Base-by-base conservation (phyloP, 176 grass and related monocot species). In the Luzula sylvatica region DNA sequence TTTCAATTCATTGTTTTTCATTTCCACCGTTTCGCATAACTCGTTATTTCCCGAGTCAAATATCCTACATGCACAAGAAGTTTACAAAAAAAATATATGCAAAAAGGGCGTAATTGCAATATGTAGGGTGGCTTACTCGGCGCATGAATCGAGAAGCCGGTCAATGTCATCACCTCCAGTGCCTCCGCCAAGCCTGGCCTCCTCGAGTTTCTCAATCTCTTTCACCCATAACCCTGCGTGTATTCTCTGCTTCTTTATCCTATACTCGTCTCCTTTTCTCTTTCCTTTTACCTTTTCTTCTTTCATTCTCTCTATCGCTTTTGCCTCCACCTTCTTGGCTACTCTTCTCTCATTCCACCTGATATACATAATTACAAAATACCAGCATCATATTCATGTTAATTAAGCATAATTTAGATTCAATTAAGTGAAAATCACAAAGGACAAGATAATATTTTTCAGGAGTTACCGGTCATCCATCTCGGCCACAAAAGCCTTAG, bases 141-240 rank as follows among this genome's bases (percentile, higher is more conserved):
- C 87, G 53, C 85, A 96, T 5, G 85, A 89, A 80, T 90, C 85
- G 15, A 96, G 77, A 13, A 96, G 85, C 24, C 78, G 81, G 42
- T 90, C 85, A 8, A 96, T 86, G 63, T 90, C 85, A 15, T 96
- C 75, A 13, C 81, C 69, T 46, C 70, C 48, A 38, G 56, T 66
- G 7, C 48, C 50, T 22, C 83, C 81, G 17, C 85, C 85, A 18
- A 96, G 71, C 22, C 80, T 83, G 15, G 60, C 67, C 68, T 96
- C 85, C 78, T 90, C 92, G 71, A 90, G 62, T 64, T 96, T 90
- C 65, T 96, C 81, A 16, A 90, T 90, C 67, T 83, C 85, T 81
- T 90, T 90, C 54, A 86, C 80, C 92, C 92, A 96, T 8, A 96
- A 63, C 21, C 67, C 77, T 1, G 84, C 81, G 59, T 96, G 85